These are phyloP conservation scores for Aureobasidium sp. DNA, from an alignment of 2,329 filamentous ascomycete genomes.

Conservation along the genomic window DNA sequence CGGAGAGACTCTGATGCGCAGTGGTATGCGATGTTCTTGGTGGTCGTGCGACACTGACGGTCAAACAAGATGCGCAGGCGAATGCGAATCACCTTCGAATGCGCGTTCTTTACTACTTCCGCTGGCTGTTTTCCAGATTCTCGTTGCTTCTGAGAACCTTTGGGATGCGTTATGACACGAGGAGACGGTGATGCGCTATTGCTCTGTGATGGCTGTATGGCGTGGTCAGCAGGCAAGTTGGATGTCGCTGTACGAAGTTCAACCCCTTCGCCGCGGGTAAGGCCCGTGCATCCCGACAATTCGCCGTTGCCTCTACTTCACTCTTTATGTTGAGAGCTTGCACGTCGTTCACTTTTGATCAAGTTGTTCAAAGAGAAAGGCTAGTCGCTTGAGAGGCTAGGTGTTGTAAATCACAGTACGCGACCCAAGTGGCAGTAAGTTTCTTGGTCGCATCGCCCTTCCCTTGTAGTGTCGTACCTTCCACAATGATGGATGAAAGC, in stretches of 20 bases:
- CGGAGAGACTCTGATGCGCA: background rate
- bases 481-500: slow-evolving; percentile 2
- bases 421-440: too few species aligned
- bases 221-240: slow-evolving; percentile 17
- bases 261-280: slow-evolving; percentile 1
- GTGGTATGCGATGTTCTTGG: background rate
- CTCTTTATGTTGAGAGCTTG: background rate
- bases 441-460: too few species aligned
- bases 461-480: background rate
- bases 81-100: background rate
- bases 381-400: background rate
- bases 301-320: background rate
- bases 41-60: slow-evolving; percentile 9
- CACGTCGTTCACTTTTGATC: background rate
- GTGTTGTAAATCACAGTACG: background rate
- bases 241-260: slow-evolving; percentile 9
- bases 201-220: slow-evolving; percentile 10
- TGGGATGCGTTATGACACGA: background rate
- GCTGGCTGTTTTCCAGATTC: background rate
- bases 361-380: background rate
- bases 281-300: slow-evolving; percentile 4
- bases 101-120: slow-evolving; percentile 4
- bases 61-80: background rate
- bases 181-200: background rate
- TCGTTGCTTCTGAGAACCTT: background rate